Percentiles rank a stretch among this genome's conserved stretches.
Conservation (phyloP, 768 basidiomycete species). For the Pleurotus eryngii region DNA sequence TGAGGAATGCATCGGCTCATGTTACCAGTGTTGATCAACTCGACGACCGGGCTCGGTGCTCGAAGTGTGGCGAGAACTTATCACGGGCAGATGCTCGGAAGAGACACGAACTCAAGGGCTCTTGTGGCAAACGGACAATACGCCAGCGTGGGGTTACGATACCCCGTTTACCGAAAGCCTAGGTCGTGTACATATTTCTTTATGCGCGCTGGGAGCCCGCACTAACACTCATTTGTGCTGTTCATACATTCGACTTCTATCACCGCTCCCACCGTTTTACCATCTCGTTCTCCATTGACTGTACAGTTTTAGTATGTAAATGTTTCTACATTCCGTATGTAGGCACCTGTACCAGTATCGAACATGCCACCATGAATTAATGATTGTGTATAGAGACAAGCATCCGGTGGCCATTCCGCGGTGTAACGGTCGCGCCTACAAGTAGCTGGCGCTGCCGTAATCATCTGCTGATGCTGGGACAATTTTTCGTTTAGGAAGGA, state of each 20-base stretch:
- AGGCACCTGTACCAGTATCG: no score
- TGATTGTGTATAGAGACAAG: neutral
- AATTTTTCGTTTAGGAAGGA: no score
- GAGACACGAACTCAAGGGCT: constrained; percentile 5
- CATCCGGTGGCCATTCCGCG: no score
- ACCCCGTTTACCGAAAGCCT: constrained; percentile 3
- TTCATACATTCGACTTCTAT: constrained; percentile 2
- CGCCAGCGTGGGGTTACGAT: neutral
- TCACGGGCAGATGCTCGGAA: constrained; percentile 6
- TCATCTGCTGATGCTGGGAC: neutral
- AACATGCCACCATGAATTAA: neutral
- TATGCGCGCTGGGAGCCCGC: neutral
- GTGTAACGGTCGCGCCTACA: no score
- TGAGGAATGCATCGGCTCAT: constrained; percentile 5
- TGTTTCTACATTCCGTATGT: no score
- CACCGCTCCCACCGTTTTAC: neutral
- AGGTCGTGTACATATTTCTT: neutral
- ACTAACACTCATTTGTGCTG: neutral
- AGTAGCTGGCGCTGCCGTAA: constrained; percentile 2
- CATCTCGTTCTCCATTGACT: neutral
- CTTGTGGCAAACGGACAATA: constrained; percentile 6
- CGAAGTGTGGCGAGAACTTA: constrained; percentile 4
- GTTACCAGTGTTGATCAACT: neutral
- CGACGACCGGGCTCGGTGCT: constrained; percentile 6
- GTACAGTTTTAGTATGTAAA: neutral